Evolutionary conservation across 306 rosid species (phyloP), one percentile per base, ranked within the genome.

Genomic region (Castanea crenata): DNA sequence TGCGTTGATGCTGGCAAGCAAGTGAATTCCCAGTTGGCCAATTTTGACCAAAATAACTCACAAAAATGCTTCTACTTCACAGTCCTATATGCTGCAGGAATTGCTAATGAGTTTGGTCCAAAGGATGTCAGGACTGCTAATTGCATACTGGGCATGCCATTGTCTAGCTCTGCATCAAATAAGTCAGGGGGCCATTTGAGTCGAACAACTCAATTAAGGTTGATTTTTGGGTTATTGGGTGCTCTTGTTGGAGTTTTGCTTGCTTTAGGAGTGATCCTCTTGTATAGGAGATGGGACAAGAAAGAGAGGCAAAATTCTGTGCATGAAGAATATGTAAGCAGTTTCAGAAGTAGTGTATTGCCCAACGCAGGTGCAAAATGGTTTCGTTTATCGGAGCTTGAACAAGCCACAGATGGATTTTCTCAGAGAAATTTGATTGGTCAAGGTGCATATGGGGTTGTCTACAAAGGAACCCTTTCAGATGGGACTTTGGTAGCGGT

Each of bases 381-480:
- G 98, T 92, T 91, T 73, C 86, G 78, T 3, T 23, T 89, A 35
- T 73, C 90, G 0, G 98, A 92, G 78, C 92, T 94, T 6, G 97
- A 90, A 55, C 76, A 56, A 4, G 98, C 97, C 29, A 92, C 98
- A 0, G 68, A 71, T 8, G 89, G 91, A 31, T 93, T 93, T 55
- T 83, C 96, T 6, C 85, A 86, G 86, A 83, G 54, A 75, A 92
- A 91, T 78, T 14, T 90, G 79, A 73, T 93, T 23, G 98, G 97
- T 19, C 92, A 83, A 82, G 98, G 97, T 18, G 84, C 91, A 18
- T 83, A 85, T 83, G 98, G 97, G 15, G 80, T 92, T 68, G 98
- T 94, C 9, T 90, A 89, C 83, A 89, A 81, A 80, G 98, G 98
- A n/a, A 74, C 83, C 10, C 90, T 93, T 46, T 71, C 82, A 10